Percentiles rank a stretch among this genome's conserved stretches.
These are phyloP conservation scores for Mycena citricolor DNA, from an alignment of 1,284 basidiomycete genomes.

Conservation along the genomic window DNA sequence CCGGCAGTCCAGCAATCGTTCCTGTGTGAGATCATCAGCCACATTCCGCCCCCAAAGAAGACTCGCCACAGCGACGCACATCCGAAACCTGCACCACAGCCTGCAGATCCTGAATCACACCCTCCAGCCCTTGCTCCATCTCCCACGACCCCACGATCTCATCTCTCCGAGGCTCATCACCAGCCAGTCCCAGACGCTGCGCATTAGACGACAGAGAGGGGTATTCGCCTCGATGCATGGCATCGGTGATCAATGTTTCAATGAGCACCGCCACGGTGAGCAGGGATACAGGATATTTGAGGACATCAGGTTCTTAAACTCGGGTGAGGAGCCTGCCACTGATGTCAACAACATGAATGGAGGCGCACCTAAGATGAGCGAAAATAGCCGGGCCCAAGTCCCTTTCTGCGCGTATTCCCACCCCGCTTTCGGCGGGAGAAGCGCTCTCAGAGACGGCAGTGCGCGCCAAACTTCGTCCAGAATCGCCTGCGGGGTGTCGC, in stretches of 20 bases:
- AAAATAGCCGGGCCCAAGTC: constrained; percentile 51
- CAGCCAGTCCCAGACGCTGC: no score
- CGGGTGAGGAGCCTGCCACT: not conserved
- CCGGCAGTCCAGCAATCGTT: no score
- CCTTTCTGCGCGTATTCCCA: constrained; percentile 46
- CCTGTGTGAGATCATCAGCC: no score
- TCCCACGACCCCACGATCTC: no score
- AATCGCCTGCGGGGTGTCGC: constrained; percentile 55
- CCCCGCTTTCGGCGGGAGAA: constrained; percentile 38
- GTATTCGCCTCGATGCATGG: constrained; percentile 38
- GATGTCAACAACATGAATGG: not conserved
- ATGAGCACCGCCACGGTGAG: constrained; percentile 51
- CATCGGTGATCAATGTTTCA: constrained; percentile 39
- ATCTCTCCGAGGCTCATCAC: constrained; percentile 15
- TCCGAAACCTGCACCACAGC: constrained; percentile 41
- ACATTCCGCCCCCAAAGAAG: no score
- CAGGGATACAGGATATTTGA: constrained; percentile 49
- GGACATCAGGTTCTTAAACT: constrained; percentile 46
- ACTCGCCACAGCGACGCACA: no score
- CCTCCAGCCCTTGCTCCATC: no score
- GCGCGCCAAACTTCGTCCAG: constrained; percentile 59
- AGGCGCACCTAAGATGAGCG: constrained; percentile 44
- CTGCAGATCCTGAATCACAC: constrained; percentile 46
- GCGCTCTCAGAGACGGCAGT: constrained; percentile 46
- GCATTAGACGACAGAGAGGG: no score